Base-by-base conservation (phyloP, 768 basidiomycete genomes). In the Leccinum disarticulatum region DNA sequence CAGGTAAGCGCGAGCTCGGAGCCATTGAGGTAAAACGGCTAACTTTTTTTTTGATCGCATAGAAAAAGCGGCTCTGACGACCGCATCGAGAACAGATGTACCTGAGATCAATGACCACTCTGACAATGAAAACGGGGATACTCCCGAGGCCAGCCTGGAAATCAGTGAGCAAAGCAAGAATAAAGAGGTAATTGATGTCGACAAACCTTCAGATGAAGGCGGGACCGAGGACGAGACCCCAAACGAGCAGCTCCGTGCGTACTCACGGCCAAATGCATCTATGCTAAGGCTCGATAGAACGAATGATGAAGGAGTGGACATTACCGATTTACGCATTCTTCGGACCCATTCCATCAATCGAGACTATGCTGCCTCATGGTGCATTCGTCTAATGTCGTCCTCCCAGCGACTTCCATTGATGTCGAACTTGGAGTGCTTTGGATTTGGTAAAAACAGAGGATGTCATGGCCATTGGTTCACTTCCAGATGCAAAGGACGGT, bases 281-380 rank as follows among this genome's bases (percentile, higher is more conserved):
- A 22, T n/a, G n/a, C 19, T 47, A n/a, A 22, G 2, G 19, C 19
- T 22, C 6, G 46, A 47, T 9, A 47, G 46, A 47, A 47, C 5
- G 22, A 22, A 47, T 47, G 46, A 47, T 47, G 48, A 43, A 58
- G 11, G 57, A 58, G 19, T 58, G 52, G 43, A 47, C 11, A 4
- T 52, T 52, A 53, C 52, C 33, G 1, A 19, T 58, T n/a, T 58
- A 58, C 38, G 47, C 57, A 3, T 58, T 58, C 28, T 58, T 58
- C 14, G 25, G 48, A 6, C 30, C 46, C 11, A 10, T 33, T 5
- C 52, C 57, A 35, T 3, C 8, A 8, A 58, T 58, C 10, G 9
- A 36, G 1, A 15, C 25, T 25, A 25, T 25, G 25, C 25, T 2
- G 25, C 25, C 25, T 25, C 25, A 25, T 25, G 25, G 25, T 25